phyloP scores from a whole-genome alignment of 2,329 filamentous ascomycete genomes.

The Aureobasidium sp. region DNA sequence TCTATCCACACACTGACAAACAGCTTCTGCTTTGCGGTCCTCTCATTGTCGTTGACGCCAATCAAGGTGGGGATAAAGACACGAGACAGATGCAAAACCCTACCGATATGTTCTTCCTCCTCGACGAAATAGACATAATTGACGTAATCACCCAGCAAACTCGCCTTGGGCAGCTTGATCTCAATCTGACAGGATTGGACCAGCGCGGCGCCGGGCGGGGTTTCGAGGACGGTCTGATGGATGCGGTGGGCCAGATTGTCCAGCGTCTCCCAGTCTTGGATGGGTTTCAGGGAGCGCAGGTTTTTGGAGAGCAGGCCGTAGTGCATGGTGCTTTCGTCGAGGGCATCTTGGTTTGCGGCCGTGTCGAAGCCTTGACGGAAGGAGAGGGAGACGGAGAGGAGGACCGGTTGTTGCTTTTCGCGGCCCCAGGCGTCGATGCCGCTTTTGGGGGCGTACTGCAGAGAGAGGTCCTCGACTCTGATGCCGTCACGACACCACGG shows the following conservation, averaged over 20 bases:
- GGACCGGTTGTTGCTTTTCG: slow-evolving; percentile 51
- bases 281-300: slow-evolving; percentile 29
- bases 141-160: slow-evolving; percentile 54
- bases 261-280: slow-evolving; percentile 5
- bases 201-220: slow-evolving; percentile 3
- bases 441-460: slow-evolving; percentile 44
- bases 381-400: slow-evolving; percentile 51
- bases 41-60: slow-evolving; percentile 64
- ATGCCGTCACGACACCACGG: slow-evolving; percentile 31
- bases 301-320: slow-evolving; percentile 64
- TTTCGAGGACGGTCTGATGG: slow-evolving; percentile 9
- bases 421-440: slow-evolving; percentile 60
- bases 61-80: slow-evolving; percentile 59
- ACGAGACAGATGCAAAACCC: slow-evolving; percentile 43
- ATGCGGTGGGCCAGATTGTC: slow-evolving; percentile 10
- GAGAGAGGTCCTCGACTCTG: slow-evolving; percentile 52
- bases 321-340: slow-evolving; percentile 64
- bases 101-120: slow-evolving; percentile 17
- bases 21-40: slow-evolving; percentile 55
- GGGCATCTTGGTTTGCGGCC: slow-evolving; percentile 49
- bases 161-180: slow-evolving; percentile 57
- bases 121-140: slow-evolving; percentile 35
- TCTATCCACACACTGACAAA: slow-evolving; percentile 56
- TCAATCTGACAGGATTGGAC: slow-evolving; percentile 16
- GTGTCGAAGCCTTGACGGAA: slow-evolving; percentile 48